Evolutionary conservation across 2,329 filamentous ascomycete species (phyloP), one percentile per base, ranked within the genome.

Genomic region (Fusarium stilboides): DNA sequence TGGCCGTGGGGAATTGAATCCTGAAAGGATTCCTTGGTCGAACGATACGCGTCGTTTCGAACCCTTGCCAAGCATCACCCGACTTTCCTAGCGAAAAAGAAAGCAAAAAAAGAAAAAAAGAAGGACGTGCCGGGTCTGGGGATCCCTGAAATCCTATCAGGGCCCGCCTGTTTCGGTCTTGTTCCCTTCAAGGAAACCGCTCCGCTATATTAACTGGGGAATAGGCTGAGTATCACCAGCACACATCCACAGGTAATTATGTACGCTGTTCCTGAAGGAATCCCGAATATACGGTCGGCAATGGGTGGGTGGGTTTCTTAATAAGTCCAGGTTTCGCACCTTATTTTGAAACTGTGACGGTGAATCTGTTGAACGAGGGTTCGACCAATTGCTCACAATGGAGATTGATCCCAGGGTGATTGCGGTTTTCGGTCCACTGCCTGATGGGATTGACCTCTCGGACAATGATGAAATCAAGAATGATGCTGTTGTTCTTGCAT

Each of bases 201-300:
- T 57, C 59, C 59, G 46, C 59, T 36, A 36, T 54, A 50, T 55
- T 36, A 45, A 46, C 36, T 62, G 59, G 59, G 39, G 57, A 61
- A 42, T 55, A 36, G 34, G 34, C 34, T 17, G 34, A 36, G 43
- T n/a, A 51, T 50, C 52, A 4, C 34, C 14, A 31, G 37, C n/a
- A 17, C 34, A 50, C 36, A 33, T 28, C 52, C 52, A 55, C 33
- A 3, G 33, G 19, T 55, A 49, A 49, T 55, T 43, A 37, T 31
- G 52, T 31, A 55, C n/a, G 28, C 13, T 20, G 14, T 22, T 37
- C 19, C 19, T 44, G 20, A 22, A 28, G 24, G 24, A 28, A 28
- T 28, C 24, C 37, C 28, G 14, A 39, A 24, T 20, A 31, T 55
- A 22, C 22, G 34, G 15, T 24, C 15, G 19, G 17, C 10, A 31